Conservation (phyloP, 2,329 filamentous ascomycete genomes). For the Ceratocystiopsis sp. region DNA sequence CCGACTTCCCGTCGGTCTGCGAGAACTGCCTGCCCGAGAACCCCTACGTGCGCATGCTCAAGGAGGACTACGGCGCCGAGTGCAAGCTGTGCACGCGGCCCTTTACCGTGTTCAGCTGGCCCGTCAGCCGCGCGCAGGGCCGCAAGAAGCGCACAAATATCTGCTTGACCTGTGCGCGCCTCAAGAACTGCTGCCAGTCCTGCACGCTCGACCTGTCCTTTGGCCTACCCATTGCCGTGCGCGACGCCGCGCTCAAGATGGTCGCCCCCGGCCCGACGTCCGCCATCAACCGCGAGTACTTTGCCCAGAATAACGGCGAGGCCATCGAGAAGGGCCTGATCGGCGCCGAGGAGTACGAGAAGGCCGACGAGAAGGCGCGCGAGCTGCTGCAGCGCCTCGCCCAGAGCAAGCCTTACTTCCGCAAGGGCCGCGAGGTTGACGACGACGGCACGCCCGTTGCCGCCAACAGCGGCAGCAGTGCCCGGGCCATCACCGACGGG, state of each 20-base stretch:
- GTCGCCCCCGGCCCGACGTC: constrained; percentile 84
- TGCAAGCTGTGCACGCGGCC: constrained; percentile 83
- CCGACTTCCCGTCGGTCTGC: constrained; percentile 74
- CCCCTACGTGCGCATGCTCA: constrained; percentile 97
- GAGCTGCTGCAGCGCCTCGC: constrained; percentile 74
- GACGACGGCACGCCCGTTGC: constrained; percentile 21
- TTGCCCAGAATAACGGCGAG: constrained; percentile 91
- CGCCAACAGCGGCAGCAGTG: too few species aligned
- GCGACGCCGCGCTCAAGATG: constrained; percentile 95
- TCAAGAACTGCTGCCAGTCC: constrained; percentile 98
- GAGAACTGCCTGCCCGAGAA: constrained; percentile 93
- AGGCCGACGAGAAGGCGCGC: constrained; percentile 90
- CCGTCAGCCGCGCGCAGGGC: constrained; percentile 69
- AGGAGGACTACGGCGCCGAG: constrained; percentile 84
- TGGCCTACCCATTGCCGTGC: constrained; percentile 81
- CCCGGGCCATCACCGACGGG: constrained; percentile 20
- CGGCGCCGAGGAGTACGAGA: constrained; percentile 78
- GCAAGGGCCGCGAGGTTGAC: constrained; percentile 65
- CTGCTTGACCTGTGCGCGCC: constrained; percentile 85
- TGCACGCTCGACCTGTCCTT: constrained; percentile 98
- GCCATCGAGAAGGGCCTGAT: constrained; percentile 78
- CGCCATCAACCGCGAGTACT: constrained; percentile 91
- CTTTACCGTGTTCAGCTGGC: constrained; percentile 93
- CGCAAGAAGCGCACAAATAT: constrained; percentile 90
- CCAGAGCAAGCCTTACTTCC: constrained; percentile 87